Evolutionary conservation across 305 asterid species (phyloP), one percentile per base, ranked within the genome.

Genomic region (Caryopteris hybrid): DNA sequence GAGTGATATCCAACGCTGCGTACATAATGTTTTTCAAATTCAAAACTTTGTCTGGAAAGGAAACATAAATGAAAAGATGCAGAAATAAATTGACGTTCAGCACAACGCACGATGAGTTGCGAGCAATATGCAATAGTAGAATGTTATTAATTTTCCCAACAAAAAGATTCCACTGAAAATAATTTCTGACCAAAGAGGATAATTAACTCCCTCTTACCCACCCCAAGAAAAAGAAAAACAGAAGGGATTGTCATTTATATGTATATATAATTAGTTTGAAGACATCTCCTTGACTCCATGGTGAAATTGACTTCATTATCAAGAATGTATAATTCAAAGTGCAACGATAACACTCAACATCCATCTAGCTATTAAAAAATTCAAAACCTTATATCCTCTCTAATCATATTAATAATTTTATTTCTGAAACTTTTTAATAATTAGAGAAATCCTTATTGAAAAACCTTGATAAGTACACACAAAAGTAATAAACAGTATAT

Each of bases 1-100:
- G 57, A 64, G 60, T 64, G 57, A 36, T 50, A 58, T 70, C 42
- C 66, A 4, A 72, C 41, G 14, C 43, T 9, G 13, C 48, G 65
- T 57, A 36, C 18, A 39, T 16, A 68, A 42, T 70, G 16, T 11
- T 6, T 25, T 46, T 48, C 20, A 18, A 68, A 62, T 45, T 62
- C 43, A 14, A 71, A 41, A 10, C 47, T 36, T 8, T n/a, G 6
- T 1, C 59, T 1, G 4, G 6, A 48, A 34, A 55, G 55, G 59
- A 55, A 34, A 17, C 25, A 27, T 7, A 13, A 56, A 72, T 20
- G 18, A 12, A 18, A 31, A 22, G 59, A 63, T 47, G 46, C 33
- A 13, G 12, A 25, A 70, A 27, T 33, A 27, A 34, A 12, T 46
- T 69, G 47, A 41, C 18, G 14, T 18, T 27, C 33, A 8, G 12